Evolutionary conservation across 176 grass and related monocot species (phyloP), one percentile per base, ranked within the genome.

Genomic region (Puya raimondii): DNA sequence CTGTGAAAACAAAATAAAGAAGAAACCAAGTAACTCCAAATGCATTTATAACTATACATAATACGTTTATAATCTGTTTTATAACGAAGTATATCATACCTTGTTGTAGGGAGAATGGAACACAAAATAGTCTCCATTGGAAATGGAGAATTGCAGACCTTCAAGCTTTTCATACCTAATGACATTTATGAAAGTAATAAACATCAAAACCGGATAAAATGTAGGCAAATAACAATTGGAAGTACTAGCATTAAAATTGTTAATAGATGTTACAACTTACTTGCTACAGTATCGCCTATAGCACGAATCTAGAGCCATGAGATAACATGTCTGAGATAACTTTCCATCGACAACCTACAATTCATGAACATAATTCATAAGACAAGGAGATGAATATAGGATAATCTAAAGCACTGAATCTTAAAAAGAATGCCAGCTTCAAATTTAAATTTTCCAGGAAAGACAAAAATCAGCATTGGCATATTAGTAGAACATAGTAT

Each of bases 91-190:
- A 70, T 14, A 51, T 42, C 65, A 56, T 82, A 93, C 94, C 84
- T 99, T 99, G 54, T 99, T 99, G 56, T 99, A 99, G 58, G 94
- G 94, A 85, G 94, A 99, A 92, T 99, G 94, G 70, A 99, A 99
- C 47, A 93, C 90, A 15, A 80, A 87, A 88, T 93, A 93, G 76
- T 87, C 89, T 67, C 85, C 89, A 70, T 93, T 80, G 47, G 67
- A 87, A 76, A 93, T 80, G 23, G 94, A 90, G 76, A 97, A 99
- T 51, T 91, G 69, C 18, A 80, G 83, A 71, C 87, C 90, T 73
- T 70, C 87, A 68, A 84, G 72, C 57, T 99, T 99, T 72, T 86
- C 85, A 42, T 87, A 99, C 85, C 94, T 99, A 53, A 80, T 64
- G n/a, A 18, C 22, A 47, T 49, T 51, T 69, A 72, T n/a, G 22